Evolutionary conservation across 2,329 filamentous ascomycete species (phyloP), one percentile per base, ranked within the genome.

Genomic region (Scytalidium lignicola): DNA sequence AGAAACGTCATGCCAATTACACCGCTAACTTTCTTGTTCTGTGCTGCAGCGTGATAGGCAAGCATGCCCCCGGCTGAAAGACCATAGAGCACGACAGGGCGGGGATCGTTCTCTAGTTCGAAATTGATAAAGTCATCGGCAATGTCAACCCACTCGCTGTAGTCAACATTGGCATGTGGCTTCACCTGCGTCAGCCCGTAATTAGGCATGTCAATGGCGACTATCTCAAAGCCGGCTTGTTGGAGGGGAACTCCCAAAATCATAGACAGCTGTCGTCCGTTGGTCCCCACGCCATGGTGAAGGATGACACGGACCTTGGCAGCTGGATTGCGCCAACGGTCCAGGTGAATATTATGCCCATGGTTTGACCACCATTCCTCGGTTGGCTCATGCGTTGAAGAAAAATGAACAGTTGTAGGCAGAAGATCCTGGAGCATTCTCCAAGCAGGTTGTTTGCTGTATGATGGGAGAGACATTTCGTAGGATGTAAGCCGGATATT

Each of bases 141-240:
- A 26, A 51, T 48, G 10, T 44, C 26, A 20, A 51, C 49, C 41
- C 45, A 51, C 4, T 48, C 45, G 18, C 40, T 41, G 45, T 48
- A 48, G 21, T 26, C 19, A 23, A 51, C 37, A n/a, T 41, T 44
- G 40, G 45, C 19, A 32, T 46, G 32, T n/a, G 12, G 21, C 15
- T 23, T 44, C 17, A 48, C 49, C 10, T 48, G 26, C 6, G 45
- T 51, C 39, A 51, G 39, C 22, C 41, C 45, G 19, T 51, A 48
- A 26, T 48, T 47, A 13, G 44, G 49, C 49, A 51, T 51, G 17
- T 51, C 49, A 20, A 48, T 45, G 5, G 49, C 49, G 17, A 51
- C 41, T n/a, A 37, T 32, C 41, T 51, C 44, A 45, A 51, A 50
- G 13, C 45, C 49, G n/a, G 49, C 45, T 32, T 41, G 43, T 13